Evolutionary conservation across 2,329 filamentous ascomycete genomes (phyloP), one percentile per base, ranked within the genome.

Genomic region (Penicillium glabrum): DNA sequence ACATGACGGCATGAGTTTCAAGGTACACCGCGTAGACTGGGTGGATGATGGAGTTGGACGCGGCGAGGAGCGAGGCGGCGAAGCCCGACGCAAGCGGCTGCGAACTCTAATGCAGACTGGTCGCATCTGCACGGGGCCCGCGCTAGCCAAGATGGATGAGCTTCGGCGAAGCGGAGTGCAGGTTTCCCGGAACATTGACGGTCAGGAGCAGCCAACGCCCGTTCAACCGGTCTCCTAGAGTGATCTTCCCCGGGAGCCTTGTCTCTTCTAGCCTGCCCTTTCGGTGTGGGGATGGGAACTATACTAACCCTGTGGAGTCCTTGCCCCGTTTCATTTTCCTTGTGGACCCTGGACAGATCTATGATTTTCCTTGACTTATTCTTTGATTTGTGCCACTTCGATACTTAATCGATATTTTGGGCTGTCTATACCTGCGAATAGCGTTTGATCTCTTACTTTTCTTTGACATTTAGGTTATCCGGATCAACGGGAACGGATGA

Each of bases 1-100:
- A 14, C 92, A 97, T 69, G 92, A 96, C 65, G 93, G 93, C 3
- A 84, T 96, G 72, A 96, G 92, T 71, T 98, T 90, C 75, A 91
- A 89, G 82, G 85, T 99, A 47, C 82, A 87, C 59, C 86, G 86
- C 51, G 84, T 96, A 11, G 86, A 91, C 51, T 98, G 93, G 87
- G 90, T 97, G 0, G 88, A 90, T 61, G 92, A 95, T 81, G 61
- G 83, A 77, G 55, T 77, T 57, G 67, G 77, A 67, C 69, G 73
- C 54, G 72, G 79, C 63, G 69, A 80, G 74, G 70, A 81, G 69
- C 65, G 80, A 62, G 69, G 77, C 65, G 70, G 78, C 63, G 67
- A 77, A 70, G 75, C 79, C 41, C 74, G 75, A 60, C 79, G 83
- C 37, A 79, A 81, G 65, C 72, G 82, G 35, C 72, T 84, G 51